phyloP scores from a whole-genome alignment of 768 basidiomycete genomes.

The Boletus rex-veris region DNA sequence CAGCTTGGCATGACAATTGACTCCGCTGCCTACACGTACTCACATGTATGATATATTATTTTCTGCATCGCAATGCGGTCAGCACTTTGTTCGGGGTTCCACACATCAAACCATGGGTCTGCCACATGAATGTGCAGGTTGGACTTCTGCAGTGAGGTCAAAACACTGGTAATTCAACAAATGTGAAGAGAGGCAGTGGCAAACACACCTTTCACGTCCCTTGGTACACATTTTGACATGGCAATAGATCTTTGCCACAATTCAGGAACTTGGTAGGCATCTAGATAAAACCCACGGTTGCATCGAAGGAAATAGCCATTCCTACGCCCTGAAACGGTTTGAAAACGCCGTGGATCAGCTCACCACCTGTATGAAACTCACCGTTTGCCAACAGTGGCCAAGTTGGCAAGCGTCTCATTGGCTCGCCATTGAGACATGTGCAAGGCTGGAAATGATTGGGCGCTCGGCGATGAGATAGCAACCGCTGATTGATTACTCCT shows the following conservation, averaged over 20 bases:
- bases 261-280: neutral
- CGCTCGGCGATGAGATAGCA: neutral
- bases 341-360: neutral
- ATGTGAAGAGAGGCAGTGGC: neutral
- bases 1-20: conserved; percentile 29
- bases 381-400: conserved; percentile 6
- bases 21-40: conserved; percentile 5
- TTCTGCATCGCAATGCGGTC: conserved; percentile 4
- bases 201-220: neutral
- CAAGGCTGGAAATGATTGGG: neutral
- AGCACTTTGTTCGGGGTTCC: neutral
- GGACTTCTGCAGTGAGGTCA: neutral
- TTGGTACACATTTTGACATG: neutral
- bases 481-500: conserved; percentile 2
- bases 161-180: neutral
- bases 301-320: neutral
- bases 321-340: neutral
- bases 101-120: neutral
- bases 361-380: conserved; percentile 11
- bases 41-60: conserved; percentile 17
- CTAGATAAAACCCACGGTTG: neutral
- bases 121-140: conserved; percentile 9
- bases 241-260: neutral
- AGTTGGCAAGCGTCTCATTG: conserved; percentile 3
- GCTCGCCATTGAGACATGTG: neutral